phyloP scores from a whole-genome alignment of 2,329 filamentous ascomycete species.

The Paraphoma sp. region DNA sequence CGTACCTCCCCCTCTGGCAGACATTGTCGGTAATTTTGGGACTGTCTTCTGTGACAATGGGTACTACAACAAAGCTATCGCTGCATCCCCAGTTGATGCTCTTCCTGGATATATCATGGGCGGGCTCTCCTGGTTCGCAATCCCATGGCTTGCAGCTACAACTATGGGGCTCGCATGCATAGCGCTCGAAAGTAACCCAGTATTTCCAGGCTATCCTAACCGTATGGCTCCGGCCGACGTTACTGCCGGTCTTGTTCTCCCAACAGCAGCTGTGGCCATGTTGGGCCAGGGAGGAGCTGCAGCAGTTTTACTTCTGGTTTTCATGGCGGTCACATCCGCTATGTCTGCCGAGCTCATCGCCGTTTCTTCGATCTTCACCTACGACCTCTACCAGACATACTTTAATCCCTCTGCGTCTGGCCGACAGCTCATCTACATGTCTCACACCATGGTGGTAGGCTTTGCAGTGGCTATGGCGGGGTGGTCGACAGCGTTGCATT shows the following conservation, averaged over 20 bases:
- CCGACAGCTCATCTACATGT: conserved; percentile 79
- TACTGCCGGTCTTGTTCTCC: conserved; percentile 81
- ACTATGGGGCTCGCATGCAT: conserved; percentile 86
- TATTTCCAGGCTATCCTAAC: conserved; percentile 74
- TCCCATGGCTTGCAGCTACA: conserved; percentile 87
- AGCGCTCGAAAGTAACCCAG: conserved; percentile 75
- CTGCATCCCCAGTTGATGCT: conserved; percentile 82
- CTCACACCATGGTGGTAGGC: conserved; percentile 73
- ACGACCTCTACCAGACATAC: conserved; percentile 88
- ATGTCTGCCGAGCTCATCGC: conserved; percentile 85
- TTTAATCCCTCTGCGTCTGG: conserved; percentile 80
- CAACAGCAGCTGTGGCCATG: conserved; percentile 82
- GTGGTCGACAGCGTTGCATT: conserved; percentile 74
- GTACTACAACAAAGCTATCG: conserved; percentile 95
- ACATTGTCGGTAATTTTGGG: conserved; percentile 82
- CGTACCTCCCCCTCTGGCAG: too few relatives aligned
- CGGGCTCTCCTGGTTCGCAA: conserved; percentile 89
- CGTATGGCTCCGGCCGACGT: conserved; percentile 78
- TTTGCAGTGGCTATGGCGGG: conserved; percentile 80
- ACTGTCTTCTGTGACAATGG: conserved; percentile 85
- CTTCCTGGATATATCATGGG: conserved; percentile 89
- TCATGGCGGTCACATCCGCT: conserved; percentile 89
- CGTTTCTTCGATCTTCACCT: conserved; percentile 86
- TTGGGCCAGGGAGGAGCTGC: conserved; percentile 82
- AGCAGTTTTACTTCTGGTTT: conserved; percentile 79